A percentile compares a stretch with the other conserved stretches of the same genome.
These are phyloP conservation scores for Nakazawaea ambrosiae DNA, from an alignment of 805 yeast species.

Conservation along the genomic window DNA sequence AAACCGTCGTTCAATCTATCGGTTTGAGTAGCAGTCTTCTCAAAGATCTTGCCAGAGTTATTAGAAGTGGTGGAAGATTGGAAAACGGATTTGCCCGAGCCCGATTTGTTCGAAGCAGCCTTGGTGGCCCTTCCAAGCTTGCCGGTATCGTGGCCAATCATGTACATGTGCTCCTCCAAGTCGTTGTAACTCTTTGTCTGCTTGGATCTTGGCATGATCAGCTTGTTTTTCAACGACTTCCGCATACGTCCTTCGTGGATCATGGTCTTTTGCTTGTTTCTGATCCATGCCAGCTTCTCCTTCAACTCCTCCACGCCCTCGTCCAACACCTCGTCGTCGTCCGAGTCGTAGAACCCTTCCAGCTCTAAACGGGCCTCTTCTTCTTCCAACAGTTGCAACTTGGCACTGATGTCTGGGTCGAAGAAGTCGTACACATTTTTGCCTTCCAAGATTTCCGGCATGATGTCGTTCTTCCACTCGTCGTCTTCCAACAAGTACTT, in stretches of 20 bases:
- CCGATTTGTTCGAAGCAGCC: conserved; percentile 25
- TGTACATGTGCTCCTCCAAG: conserved; percentile 85
- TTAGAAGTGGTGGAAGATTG: conserved; percentile 37
- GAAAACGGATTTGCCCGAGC: conserved; percentile 76
- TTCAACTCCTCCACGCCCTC: conserved; percentile 57
- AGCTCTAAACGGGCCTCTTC: conserved; percentile 92
- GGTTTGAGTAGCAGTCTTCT: conserved; percentile 42
- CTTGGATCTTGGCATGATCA: conserved; percentile 88
- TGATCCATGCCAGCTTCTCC: conserved; percentile 91
- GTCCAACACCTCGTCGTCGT: conserved; percentile 38
- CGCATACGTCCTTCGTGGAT: conserved; percentile 80
- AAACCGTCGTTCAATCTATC: conserved; percentile 87
- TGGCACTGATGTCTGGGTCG: conserved; percentile 91
- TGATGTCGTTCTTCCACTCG: conserved; percentile 94
- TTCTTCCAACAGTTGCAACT: conserved; percentile 90
- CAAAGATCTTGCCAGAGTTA: conserved; percentile 27
- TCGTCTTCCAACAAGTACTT: conserved; percentile 89
- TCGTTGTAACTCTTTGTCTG: conserved; percentile 65
- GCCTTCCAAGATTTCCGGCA: conserved; percentile 97
- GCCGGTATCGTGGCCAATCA: conserved; percentile 81
- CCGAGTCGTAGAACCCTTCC: conserved; percentile 91
- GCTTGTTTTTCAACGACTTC: conserved; percentile 80
- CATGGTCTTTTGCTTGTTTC: conserved; percentile 93
- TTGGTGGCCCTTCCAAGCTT: conserved; percentile 56
- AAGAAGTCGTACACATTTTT: conserved; percentile 94